Conservation (phyloP, 805 yeast genomes). For the Diddensiella santjacobensis region DNA sequence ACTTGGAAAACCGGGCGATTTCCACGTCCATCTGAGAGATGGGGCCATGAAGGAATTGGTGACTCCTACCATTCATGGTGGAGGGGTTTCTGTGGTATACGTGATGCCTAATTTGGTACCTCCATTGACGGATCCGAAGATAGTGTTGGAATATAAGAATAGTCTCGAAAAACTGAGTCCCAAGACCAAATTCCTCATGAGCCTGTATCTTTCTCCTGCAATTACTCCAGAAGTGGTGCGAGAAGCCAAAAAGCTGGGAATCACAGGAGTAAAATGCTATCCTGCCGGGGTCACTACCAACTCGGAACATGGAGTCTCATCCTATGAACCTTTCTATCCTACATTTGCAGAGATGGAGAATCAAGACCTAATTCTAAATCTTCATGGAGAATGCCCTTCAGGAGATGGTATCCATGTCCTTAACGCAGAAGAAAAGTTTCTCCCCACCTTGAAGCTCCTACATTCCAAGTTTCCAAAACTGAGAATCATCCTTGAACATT, state of each 20-base stretch:
- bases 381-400: conserved; percentile 95
- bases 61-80: conserved; percentile 83
- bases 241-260: conserved; percentile 65
- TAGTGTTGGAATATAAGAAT: conserved; percentile 66
- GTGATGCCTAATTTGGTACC: conserved; percentile 96
- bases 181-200: conserved; percentile 84
- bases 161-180: conserved; percentile 66
- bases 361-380: conserved; percentile 70
- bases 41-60: conserved; percentile 90
- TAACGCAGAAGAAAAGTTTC: conserved; percentile 88
- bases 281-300: conserved; percentile 99
- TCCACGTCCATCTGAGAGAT: conserved; percentile 95
- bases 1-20: conserved; percentile 50
- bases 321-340: conserved; percentile 84
- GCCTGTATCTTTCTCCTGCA: conserved; percentile 73
- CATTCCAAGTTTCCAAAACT: conserved; percentile 81
- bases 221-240: conserved; percentile 83
- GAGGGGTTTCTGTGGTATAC: conserved; percentile 89
- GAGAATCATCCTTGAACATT: conserved; percentile 87
- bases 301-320: conserved; percentile 85
- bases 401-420: conserved; percentile 76
- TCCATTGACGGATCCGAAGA: conserved; percentile 75
- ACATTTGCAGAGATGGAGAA: conserved; percentile 84
- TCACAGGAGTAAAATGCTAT: conserved; percentile 90
- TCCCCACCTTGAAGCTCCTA: conserved; percentile 80